Conservation (phyloP, 352 stramenopile genomes). For the Plasmopara halstedii region DNA sequence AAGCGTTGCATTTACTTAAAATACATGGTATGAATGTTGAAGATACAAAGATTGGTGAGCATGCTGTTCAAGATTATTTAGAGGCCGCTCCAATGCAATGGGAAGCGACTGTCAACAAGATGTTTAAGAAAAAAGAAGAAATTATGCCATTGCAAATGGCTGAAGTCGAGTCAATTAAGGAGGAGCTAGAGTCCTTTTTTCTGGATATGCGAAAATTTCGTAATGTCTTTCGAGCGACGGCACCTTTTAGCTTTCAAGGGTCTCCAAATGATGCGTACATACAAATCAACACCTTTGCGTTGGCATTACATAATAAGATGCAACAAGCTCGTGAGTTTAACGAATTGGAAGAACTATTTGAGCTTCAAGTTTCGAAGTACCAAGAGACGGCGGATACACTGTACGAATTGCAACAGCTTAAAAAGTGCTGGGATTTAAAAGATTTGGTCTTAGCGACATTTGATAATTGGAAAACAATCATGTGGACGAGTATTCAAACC, state of each 20-base stretch:
- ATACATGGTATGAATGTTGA: constrained; percentile 89
- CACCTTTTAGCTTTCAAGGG: constrained; percentile 91
- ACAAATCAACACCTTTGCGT: constrained; percentile 76
- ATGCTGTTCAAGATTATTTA: constrained; percentile 87
- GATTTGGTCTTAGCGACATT: constrained; percentile 75
- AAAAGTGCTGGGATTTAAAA: constrained; percentile 85
- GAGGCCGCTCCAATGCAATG: constrained; percentile 95
- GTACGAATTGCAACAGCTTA: constrained; percentile 81
- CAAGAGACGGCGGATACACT: constrained; percentile 85
- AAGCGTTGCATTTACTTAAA: constrained; percentile 93
- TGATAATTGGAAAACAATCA: constrained; percentile 79
- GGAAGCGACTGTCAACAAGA: constrained; percentile 97
- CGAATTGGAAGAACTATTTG: constrained; percentile 81
- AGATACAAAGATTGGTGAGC: constrained; percentile 77
- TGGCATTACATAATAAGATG: constrained; percentile 65
- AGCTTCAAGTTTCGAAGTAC: constrained; percentile 83
- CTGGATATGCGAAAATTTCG: constrained; percentile 92
- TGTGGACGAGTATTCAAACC: constrained; percentile 78
- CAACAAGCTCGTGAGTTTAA: constrained; percentile 81
- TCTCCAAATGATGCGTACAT: constrained; percentile 74
- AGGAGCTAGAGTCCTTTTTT: constrained; percentile 93
- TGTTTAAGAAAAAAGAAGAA: constrained; percentile 97
- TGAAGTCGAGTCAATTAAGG: constrained; percentile 91
- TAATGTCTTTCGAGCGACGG: constrained; percentile 90
- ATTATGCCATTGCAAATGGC: constrained; percentile 96